These are phyloP conservation scores for Phytophthora niederhauseri DNA, from an alignment of 352 stramenopile species.

Conservation along the genomic window DNA sequence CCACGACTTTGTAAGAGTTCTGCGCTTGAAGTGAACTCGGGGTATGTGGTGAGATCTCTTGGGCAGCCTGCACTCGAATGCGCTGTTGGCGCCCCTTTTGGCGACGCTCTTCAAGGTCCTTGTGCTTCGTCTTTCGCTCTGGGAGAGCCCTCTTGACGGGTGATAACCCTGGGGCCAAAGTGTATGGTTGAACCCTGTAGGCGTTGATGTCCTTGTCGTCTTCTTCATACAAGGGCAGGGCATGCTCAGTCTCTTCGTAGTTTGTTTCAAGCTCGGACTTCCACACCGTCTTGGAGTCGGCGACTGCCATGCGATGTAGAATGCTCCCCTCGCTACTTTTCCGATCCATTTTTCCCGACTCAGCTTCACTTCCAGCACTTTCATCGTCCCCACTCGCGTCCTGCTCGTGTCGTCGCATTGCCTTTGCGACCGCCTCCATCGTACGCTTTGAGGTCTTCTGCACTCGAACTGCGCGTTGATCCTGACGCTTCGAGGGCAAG, in stretches of 20 bases:
- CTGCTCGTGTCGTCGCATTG: slow-evolving; percentile 17
- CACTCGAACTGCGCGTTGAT: slow-evolving; percentile 59
- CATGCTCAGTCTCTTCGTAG: slow-evolving; percentile 43
- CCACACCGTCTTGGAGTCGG: slow-evolving; percentile 57
- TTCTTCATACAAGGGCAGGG: slow-evolving; percentile 1
- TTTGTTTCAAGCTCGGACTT: slow-evolving; percentile 56
- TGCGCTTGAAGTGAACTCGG: slow-evolving; percentile 15
- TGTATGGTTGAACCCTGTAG: slow-evolving; percentile 7
- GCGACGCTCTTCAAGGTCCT: slow-evolving; percentile 59
- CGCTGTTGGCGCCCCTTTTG: slow-evolving; percentile 63
- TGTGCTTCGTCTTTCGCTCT: slow-evolving; percentile 71
- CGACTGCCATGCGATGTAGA: slow-evolving; percentile 58
- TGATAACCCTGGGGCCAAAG: slow-evolving; percentile 15
- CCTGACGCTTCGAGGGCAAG: slow-evolving; percentile 44
- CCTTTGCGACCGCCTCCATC: slow-evolving; percentile 51
- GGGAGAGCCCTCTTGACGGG: slow-evolving; percentile 42
- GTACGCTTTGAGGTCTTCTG: slow-evolving; percentile 48
- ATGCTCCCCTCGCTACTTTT: slow-evolving; percentile 65
- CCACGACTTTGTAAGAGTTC: slow-evolving; percentile 13
- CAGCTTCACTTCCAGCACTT: slow-evolving; percentile 11
- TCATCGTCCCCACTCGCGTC: slow-evolving; percentile 8
- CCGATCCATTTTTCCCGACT: slow-evolving; percentile 36
- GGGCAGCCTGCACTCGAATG: slow-evolving; percentile 31
- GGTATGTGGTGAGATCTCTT: slow-evolving; percentile 19
- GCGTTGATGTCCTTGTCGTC: background rate